Conservation (phyloP, 1,139 yeast species). For the Scheffersomyces lignicola region DNA sequence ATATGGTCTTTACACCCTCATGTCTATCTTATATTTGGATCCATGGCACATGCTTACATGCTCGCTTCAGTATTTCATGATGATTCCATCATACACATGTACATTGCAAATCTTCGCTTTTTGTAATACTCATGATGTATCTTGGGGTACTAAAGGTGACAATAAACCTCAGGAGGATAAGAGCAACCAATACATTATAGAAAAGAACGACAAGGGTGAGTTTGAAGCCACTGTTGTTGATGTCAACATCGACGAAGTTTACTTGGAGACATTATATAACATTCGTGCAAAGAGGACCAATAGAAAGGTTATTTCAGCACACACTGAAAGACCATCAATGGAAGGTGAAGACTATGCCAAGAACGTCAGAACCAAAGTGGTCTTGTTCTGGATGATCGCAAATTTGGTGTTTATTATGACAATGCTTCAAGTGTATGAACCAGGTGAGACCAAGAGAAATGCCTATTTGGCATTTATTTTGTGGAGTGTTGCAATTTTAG, state of each 20-base stretch:
- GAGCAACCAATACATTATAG: conserved; percentile 45
- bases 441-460: conserved; percentile 59
- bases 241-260: conserved; percentile 84
- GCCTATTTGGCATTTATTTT: conserved; percentile 78
- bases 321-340: conserved; percentile 35
- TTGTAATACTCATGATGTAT: conserved; percentile 93
- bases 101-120: conserved; percentile 91
- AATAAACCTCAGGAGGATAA: conserved; percentile 63
- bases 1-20: conserved; percentile 79
- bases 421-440: conserved; percentile 75
- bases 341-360: conserved; percentile 89
- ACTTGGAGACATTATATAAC: conserved; percentile 73
- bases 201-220: conserved; percentile 55
- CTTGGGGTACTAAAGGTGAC: conserved; percentile 98
- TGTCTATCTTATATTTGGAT: conserved; percentile 80
- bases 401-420: conserved; percentile 82
- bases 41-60: conserved; percentile 95
- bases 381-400: conserved; percentile 84
- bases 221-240: conserved; percentile 90
- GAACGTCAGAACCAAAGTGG: conserved; percentile 91
- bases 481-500: conserved; percentile 87
- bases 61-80: conserved; percentile 77
- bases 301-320: conserved; percentile 52
- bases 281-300: conserved; percentile 71
- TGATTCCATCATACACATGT: conserved; percentile 90